Evolutionary conservation across 2,329 filamentous ascomycete species (phyloP).

Genomic region (Hypomyces perniciosus): DNA sequence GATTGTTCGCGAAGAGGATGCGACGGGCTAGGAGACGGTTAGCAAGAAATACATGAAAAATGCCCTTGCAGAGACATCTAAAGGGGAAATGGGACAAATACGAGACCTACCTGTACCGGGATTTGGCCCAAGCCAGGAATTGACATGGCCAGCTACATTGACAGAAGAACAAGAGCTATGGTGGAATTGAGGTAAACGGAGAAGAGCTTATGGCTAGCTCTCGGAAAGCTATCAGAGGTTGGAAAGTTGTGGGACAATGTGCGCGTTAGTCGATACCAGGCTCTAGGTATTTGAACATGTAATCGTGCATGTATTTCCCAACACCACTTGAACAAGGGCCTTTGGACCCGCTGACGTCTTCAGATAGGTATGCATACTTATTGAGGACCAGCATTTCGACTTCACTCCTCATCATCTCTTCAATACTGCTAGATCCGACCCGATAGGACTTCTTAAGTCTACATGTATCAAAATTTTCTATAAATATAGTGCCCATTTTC

Average conservation of each 20-base stretch:
- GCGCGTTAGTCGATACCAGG: no score
- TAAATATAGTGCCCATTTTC: no score
- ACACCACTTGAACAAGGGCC: neutral
- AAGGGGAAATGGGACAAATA: neutral
- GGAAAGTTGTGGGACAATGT: neutral
- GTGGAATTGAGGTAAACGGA: neutral
- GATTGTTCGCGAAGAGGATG: slow-evolving; percentile 40
- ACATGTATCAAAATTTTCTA: no score
- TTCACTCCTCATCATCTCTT: no score
- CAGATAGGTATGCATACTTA: no score
- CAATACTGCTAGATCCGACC: no score
- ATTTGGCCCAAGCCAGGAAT: slow-evolving; percentile 69
- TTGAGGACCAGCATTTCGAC: no score
- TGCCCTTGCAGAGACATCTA: neutral
- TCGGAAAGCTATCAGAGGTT: neutral
- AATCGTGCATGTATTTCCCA: neutral
- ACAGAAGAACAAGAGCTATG: slow-evolving; percentile 8
- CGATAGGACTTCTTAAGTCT: no score
- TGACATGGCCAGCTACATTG: slow-evolving; percentile 51
- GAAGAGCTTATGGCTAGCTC: neutral
- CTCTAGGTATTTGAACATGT: no score
- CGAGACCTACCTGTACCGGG: slow-evolving; percentile 47
- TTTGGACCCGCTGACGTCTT: no score
- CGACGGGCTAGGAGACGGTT: slow-evolving; percentile 20
- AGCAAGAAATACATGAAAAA: slow-evolving; percentile 7